Evolutionary conservation across 2,329 filamentous ascomycete genomes (phyloP), one percentile per base, ranked within the genome.

Genomic region (Calonectria naviculata): DNA sequence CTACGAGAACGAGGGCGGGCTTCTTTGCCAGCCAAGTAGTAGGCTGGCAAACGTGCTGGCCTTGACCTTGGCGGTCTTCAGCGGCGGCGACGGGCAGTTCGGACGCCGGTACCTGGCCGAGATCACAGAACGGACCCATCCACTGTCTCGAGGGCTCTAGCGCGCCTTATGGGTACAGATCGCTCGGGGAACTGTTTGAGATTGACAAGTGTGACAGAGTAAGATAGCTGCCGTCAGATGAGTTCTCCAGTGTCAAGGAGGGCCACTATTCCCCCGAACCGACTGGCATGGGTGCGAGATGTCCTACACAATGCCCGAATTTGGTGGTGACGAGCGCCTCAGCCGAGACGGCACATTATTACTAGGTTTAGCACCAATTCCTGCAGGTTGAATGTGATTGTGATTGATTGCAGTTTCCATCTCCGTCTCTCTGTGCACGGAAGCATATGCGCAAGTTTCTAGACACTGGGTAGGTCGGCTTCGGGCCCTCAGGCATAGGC

Each of bases 101-200:
- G 68, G 63, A 46, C 62, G 7, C 46, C 44, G 26, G 62, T 54
- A 47, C 21, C 36, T 52, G 46, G 54, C 68, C 34, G 26, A 62
- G 46, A 47, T 56, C 63, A 46, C 29, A 21, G 31, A n/a, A 34
- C 34, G 36, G 29, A 46, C 68, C 46, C 68, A 21, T 52, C 38
- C 54, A n/a, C 19, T 63, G 60, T 54, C 54, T 70, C 54, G 42
- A 66, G 54, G 36, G 47, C 29, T 42, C 41, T 70, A 66, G 68
- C 68, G 68, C 68, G 56, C 46, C 65, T 19, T 62, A 54, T 56
- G 61, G 63, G 67, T 66, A 66, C 63, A 67, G 68, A 70, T 70
- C 68, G 58, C 68, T 66, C 56, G 62, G 68, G 67, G 68, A 66
- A 47, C 49, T 60, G 54, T 70, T 70, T 70, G 68, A 67, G 68